Conservation (phyloP, 768 basidiomycete genomes). For the Leccinum imitatum region DNA sequence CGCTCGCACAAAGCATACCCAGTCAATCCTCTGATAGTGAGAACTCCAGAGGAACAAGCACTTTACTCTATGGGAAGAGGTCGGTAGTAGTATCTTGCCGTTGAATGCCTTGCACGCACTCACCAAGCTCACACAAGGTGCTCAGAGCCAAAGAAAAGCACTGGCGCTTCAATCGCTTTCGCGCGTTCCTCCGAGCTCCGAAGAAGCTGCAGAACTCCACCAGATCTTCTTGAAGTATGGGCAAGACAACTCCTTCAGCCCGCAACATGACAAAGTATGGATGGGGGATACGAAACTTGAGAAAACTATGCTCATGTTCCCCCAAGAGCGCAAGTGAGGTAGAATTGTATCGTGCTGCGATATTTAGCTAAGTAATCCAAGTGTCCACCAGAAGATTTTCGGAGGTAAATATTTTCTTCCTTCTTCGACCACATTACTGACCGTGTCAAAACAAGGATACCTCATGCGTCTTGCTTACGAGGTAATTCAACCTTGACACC, state of each 20-base stretch:
- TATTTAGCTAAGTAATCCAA: conserved; percentile 23
- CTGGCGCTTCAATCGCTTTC: conserved; percentile 59
- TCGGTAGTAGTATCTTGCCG: conserved; percentile 27
- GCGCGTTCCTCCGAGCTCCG: conserved; percentile 70
- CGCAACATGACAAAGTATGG: conserved; percentile 52
- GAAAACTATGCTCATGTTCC: conserved; percentile 77
- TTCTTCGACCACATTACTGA: neutral
- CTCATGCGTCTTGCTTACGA: conserved; percentile 73
- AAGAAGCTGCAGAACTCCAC: conserved; percentile 69
- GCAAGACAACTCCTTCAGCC: conserved; percentile 34
- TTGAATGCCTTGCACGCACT: neutral
- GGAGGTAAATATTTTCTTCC: conserved; percentile 47
- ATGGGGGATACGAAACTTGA: conserved; percentile 75
- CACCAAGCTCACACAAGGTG: conserved; percentile 38
- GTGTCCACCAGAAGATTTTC: conserved; percentile 81
- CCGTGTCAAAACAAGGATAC: conserved; percentile 36
- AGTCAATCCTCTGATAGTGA: conserved; percentile 61
- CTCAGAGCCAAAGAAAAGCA: conserved; percentile 57
- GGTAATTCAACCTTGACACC: conserved; percentile 34
- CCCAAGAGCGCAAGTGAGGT: conserved; percentile 78
- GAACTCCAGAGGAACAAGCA: conserved; percentile 60
- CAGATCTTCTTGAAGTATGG: conserved; percentile 63
- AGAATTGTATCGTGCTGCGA: neutral
- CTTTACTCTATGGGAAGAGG: conserved; percentile 70
- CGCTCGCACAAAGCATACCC: conserved; percentile 58